Evolutionary conservation across 2,329 filamentous ascomycete genomes (phyloP).

Genomic region (Colletotrichum limetticola): DNA sequence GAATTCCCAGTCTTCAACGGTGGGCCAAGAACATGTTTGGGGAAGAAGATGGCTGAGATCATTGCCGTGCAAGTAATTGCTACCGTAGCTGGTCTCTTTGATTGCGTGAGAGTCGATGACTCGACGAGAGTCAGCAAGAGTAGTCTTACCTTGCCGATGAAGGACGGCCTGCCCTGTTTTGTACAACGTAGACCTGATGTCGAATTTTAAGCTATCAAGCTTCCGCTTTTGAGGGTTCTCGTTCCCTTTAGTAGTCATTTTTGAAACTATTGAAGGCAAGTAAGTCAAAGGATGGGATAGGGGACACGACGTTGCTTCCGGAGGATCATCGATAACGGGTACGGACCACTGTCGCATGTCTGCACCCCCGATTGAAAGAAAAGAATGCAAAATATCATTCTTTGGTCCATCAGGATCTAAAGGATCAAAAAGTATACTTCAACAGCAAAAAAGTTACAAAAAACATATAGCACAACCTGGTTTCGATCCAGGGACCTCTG

Average conservation of each 20-base stretch:
- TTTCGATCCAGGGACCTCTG: conserved; percentile 36
- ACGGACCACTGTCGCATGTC: too few relatives aligned
- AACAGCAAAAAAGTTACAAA: not conserved
- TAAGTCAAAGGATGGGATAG: too few relatives aligned
- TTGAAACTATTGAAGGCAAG: too few relatives aligned
- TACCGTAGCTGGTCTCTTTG: conserved; percentile 59
- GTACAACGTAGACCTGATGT: conserved; percentile 40
- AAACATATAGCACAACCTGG: conserved; percentile 17
- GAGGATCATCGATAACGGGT: too few relatives aligned
- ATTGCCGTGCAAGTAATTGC: conserved; percentile 68
- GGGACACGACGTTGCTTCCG: too few relatives aligned
- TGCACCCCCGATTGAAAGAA: too few relatives aligned
- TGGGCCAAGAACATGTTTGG: conserved; percentile 68
- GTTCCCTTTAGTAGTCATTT: too few relatives aligned
- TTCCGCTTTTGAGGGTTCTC: not conserved
- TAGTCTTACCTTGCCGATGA: conserved; percentile 73
- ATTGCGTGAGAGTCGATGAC: conserved; percentile 57
- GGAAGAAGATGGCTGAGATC: conserved; percentile 72
- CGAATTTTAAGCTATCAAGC: not conserved
- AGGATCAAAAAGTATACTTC: accelerated
- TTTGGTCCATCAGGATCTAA: not conserved
- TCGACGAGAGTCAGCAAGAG: conserved; percentile 65
- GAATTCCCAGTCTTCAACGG: conserved; percentile 76
- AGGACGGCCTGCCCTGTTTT: conserved; percentile 64
- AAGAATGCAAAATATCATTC: not conserved